phyloP scores from a whole-genome alignment of 305 asterid genomes.

The Euphrasia arctica region DNA sequence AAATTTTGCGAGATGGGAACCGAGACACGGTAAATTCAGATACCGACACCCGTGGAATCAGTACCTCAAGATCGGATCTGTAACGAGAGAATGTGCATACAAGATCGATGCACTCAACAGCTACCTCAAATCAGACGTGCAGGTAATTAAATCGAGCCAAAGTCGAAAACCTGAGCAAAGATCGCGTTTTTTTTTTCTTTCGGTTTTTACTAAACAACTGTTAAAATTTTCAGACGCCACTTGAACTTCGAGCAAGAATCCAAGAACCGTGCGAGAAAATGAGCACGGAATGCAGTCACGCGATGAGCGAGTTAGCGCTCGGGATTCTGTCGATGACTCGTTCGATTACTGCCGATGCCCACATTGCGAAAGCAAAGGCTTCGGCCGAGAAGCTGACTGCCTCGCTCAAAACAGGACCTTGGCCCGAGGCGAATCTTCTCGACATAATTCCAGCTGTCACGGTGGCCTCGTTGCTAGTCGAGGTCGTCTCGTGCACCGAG shows the following conservation, averaged over 20 bases:
- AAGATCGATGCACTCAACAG: conserved; percentile 44
- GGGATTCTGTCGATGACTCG: conserved; percentile 47
- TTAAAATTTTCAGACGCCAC: conserved; percentile 33
- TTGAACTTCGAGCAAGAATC: conserved; percentile 28
- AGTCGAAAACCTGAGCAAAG: too few species aligned
- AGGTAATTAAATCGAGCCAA: conserved; percentile 31
- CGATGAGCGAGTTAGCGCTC: conserved; percentile 42
- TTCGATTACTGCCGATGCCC: conserved; percentile 32
- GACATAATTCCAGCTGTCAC: conserved; percentile 33
- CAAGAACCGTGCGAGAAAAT: conserved; percentile 42
- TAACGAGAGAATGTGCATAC: conserved; percentile 55
- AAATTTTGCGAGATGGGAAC: conserved; percentile 72
- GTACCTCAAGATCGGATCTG: conserved; percentile 50
- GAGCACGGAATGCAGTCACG: conserved; percentile 44
- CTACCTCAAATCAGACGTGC: conserved; percentile 35
- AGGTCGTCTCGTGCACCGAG: conserved; percentile 41
- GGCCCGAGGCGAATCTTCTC: conserved; percentile 27
- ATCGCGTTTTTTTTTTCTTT: too few species aligned
- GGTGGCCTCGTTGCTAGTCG: conserved; percentile 47
- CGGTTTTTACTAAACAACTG: too few species aligned
- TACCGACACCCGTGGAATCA: conserved; percentile 66
- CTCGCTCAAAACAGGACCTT: conserved; percentile 19
- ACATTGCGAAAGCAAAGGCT: conserved; percentile 31
- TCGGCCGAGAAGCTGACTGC: conserved; percentile 31
- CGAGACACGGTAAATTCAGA: conserved; percentile 55